These are phyloP conservation scores for maize (Zea mays) DNA, from an alignment of 176 grass and related monocot species.

Conservation along the genomic window Zm-B73-REFERENCE-NAM-5.0 NC_050102.1:154882501-154883000, in stretches of 20 bases:
- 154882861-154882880: slow-evolving; percentile 56
- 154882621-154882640: neutral
- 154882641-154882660: neutral
- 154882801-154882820: slow-evolving; percentile 65
- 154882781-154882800: slow-evolving; percentile 22
- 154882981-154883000: too few species aligned
- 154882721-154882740: neutral
- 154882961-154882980: too few species aligned
- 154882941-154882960: slow-evolving; percentile 35
- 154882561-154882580: neutral
- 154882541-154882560: neutral
- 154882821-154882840: slow-evolving; percentile 59
- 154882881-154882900: slow-evolving; percentile 68
- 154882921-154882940: slow-evolving; percentile 69
- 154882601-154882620: neutral
- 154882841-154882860: slow-evolving; percentile 43
- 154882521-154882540: neutral
- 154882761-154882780: slow-evolving; percentile 23
- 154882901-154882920: slow-evolving; percentile 48
- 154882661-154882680: slow-evolving; percentile 11
- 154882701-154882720: neutral
- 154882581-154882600: neutral
- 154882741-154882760: neutral
- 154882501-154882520: neutral
- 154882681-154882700: neutral